phyloP scores from a whole-genome alignment of 2,329 filamentous ascomycete species.

The Chrysosporium queenslandicum region DNA sequence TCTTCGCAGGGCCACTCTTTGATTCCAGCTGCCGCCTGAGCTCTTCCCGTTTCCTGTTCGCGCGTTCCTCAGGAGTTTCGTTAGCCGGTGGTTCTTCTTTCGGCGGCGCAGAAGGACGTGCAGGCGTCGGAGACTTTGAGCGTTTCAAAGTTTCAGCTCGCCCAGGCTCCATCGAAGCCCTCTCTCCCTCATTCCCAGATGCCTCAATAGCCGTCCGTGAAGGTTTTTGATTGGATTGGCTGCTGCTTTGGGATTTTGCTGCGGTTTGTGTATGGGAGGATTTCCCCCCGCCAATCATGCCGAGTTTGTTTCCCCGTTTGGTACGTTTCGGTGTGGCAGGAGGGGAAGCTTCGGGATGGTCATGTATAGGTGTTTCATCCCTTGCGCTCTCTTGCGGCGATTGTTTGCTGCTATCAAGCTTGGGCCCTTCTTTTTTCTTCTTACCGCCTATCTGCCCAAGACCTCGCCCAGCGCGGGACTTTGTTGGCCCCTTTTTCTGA shows the following conservation, averaged over 20 bases:
- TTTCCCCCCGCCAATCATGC: conserved; percentile 26
- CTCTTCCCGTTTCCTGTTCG: conserved; percentile 46
- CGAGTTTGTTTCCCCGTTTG: conserved; percentile 25
- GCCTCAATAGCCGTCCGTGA: neutral
- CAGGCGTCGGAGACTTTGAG: conserved; percentile 14
- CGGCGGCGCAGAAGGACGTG: conserved; percentile 7
- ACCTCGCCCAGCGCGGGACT: conserved; percentile 16
- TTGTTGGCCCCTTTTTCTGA: conserved; percentile 13
- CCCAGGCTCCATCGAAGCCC: neutral
- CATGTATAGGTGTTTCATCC: neutral
- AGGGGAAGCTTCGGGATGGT: conserved; percentile 3
- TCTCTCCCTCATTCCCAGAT: neutral
- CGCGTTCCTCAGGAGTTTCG: conserved; percentile 44
- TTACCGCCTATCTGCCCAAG: conserved; percentile 28
- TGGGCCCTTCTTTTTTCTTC: conserved; percentile 19
- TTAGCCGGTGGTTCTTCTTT: conserved; percentile 19
- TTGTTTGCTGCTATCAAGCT: conserved; percentile 8
- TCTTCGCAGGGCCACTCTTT: conserved; percentile 41
- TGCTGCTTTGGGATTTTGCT: conserved; percentile 9
- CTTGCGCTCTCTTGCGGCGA: conserved; percentile 15
- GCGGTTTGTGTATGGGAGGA: conserved; percentile 1
- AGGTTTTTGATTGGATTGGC: neutral
- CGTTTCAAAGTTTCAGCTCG: conserved; percentile 9
- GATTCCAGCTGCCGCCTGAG: conserved; percentile 45
- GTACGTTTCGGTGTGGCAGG: conserved; percentile 15